Conservation (phyloP, 805 yeast genomes). For the Lipomyces chichibuensis region DNA sequence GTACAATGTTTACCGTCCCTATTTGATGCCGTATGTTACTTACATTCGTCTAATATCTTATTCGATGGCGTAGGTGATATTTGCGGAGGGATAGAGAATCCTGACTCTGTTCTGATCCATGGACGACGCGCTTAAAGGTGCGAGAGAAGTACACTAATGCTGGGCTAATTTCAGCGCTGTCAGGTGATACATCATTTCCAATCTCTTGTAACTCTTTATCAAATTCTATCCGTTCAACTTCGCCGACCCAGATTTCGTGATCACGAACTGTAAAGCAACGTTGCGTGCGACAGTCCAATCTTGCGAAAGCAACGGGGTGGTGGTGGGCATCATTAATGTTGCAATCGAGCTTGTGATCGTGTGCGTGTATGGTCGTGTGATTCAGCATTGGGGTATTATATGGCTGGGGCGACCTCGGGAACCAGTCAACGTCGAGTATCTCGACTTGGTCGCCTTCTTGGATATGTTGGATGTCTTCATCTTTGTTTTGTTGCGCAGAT, state of each 20-base stretch:
- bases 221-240: slow-evolving; percentile 55
- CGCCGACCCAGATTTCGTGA: slow-evolving; percentile 90
- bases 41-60: background rate
- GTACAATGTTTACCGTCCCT: background rate
- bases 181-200: background rate
- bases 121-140: slow-evolving; percentile 13
- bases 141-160: slow-evolving; percentile 22
- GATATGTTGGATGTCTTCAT: background rate
- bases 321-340: background rate
- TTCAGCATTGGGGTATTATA: slow-evolving; percentile 28
- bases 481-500: background rate
- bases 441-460: slow-evolving; percentile 13
- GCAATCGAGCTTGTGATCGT: background rate
- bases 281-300: slow-evolving; percentile 26
- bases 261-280: slow-evolving; percentile 62
- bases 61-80: background rate
- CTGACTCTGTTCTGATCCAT: background rate
- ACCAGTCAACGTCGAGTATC: slow-evolving; percentile 50
- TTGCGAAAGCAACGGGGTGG: slow-evolving; percentile 24
- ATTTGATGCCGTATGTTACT: background rate
- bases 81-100: background rate
- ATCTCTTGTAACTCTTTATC: slow-evolving; percentile 1
- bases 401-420: slow-evolving; percentile 56
- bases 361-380: slow-evolving; percentile 8
- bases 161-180: slow-evolving; percentile 1